Percentiles rank a stretch among this genome's conserved stretches.
Evolutionary conservation across 1,284 basidiomycete genomes (phyloP).

Genomic region (Moniliophthora roreri): DNA sequence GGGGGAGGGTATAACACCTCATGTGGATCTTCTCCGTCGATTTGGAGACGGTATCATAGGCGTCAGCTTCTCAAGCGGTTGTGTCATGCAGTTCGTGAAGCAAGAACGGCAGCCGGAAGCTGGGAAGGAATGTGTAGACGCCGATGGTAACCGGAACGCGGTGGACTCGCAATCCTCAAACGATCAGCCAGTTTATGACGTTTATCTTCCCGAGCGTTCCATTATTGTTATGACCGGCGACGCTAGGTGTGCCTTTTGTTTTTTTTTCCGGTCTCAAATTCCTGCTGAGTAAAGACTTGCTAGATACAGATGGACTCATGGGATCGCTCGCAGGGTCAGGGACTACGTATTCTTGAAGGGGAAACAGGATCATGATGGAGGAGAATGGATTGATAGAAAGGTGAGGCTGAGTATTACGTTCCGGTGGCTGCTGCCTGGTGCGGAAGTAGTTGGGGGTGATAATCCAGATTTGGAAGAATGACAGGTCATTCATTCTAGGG

Average conservation of each 20-base stretch:
- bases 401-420: conserved; percentile 75
- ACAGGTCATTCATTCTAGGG: not conserved
- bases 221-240: conserved; percentile 70
- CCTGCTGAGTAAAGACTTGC: too few species aligned
- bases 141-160: too few species aligned
- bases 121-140: not conserved
- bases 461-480: not conserved
- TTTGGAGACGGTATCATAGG: conserved; percentile 83
- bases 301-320: conserved; percentile 62
- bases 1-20: conserved; percentile 78
- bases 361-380: conserved; percentile 18
- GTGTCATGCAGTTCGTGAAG: conserved; percentile 67
- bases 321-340: conserved; percentile 52
- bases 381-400: conserved; percentile 49
- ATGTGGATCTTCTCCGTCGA: conserved; percentile 73
- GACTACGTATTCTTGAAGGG: conserved; percentile 43
- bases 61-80: conserved; percentile 70
- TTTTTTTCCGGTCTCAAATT: too few species aligned
- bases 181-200: conserved; percentile 30
- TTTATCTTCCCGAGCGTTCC: conserved; percentile 68
- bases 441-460: conserved; percentile 64
- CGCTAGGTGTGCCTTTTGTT: conserved; percentile 41
- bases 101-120: conserved; percentile 22
- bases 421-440: conserved; percentile 75
- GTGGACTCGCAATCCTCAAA: not conserved